These are phyloP conservation scores for Juglanconis oblonga DNA, from an alignment of 2,329 filamentous ascomycete genomes.

Conservation along the genomic window DNA sequence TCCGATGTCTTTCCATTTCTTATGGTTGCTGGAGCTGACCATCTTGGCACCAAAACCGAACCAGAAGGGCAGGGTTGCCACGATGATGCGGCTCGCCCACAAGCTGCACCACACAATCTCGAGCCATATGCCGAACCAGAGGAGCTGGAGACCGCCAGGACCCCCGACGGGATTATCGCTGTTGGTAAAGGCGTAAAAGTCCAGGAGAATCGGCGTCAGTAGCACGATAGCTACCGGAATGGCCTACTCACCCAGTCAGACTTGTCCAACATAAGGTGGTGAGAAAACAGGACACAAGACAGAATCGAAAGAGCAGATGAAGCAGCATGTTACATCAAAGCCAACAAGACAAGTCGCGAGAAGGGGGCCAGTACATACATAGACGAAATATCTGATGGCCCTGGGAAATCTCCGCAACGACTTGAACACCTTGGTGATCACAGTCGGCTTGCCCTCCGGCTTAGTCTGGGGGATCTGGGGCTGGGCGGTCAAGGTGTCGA, in stretches of 20 bases:
- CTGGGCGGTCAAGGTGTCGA: conserved; percentile 35
- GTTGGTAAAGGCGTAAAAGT: conserved; percentile 33
- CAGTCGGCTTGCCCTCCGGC: conserved; percentile 22
- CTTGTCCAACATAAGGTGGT: background rate
- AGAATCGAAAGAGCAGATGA: background rate
- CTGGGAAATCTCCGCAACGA: conserved; percentile 49
- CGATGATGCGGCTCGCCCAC: conserved; percentile 67
- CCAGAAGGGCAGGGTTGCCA: conserved; percentile 46
- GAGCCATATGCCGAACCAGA: conserved; percentile 96
- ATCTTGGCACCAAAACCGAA: conserved; percentile 61
- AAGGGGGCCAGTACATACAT: conserved; percentile 28
- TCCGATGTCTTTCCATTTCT: conserved; percentile 91
- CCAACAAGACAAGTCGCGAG: too few species aligned
- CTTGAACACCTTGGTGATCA: conserved; percentile 35
- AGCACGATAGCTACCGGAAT: conserved; percentile 43
- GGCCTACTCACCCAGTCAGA: background rate
- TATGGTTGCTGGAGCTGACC: conserved; percentile 77
- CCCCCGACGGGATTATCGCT: conserved; percentile 50
- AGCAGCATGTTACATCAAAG: too few species aligned
- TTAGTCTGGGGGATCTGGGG: conserved; percentile 16
- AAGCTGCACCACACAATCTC: conserved; percentile 90
- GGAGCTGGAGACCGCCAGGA: conserved; percentile 70
- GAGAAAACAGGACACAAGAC: too few species aligned
- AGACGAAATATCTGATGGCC: conserved; percentile 46
- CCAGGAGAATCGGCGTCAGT: conserved; percentile 41